These are phyloP conservation scores for Dichotomocladium elegans DNA, from an alignment of 371 early-diverging fungal species.

Conservation along the genomic window DNA sequence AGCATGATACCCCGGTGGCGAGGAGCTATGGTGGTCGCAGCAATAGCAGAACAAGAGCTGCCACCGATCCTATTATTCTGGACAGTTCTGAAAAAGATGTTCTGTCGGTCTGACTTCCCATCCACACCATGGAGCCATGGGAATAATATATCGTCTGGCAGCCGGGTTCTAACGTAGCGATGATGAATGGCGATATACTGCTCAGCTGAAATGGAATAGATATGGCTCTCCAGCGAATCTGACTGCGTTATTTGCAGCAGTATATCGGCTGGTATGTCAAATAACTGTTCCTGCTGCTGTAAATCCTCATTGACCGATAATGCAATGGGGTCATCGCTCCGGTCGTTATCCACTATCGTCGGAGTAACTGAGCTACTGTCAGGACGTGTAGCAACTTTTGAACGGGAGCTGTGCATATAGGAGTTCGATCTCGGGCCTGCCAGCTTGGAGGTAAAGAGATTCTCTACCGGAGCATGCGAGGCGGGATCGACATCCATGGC, in stretches of 20 bases:
- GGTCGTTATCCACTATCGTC: neutral
- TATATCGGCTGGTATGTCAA: conserved; percentile 10
- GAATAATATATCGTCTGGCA: conserved; percentile 56
- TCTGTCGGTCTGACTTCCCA: conserved; percentile 47
- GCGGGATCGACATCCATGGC: no score
- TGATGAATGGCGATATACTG: conserved; percentile 12
- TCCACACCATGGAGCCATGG: conserved; percentile 69
- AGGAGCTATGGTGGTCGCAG: no score
- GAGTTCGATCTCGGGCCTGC: no score
- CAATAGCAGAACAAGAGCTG: no score
- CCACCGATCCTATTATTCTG: no score
- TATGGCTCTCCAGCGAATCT: neutral
- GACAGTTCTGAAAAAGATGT: conserved; percentile 56
- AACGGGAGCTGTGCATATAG: no score
- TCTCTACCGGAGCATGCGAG: no score
- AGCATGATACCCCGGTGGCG: conserved; percentile 41
- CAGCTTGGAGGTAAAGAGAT: no score
- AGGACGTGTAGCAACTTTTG: no score
- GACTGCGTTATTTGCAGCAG: conserved; percentile 4
- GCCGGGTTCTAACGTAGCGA: conserved; percentile 32
- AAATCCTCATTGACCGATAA: conserved; percentile 2
- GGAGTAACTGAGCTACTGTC: conserved; percentile 1
- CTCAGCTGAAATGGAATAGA: conserved; percentile 16
- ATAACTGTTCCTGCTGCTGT: neutral
- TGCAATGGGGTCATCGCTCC: conserved; percentile 7